Conservation (phyloP, 352 stramenopile genomes). For the Thraustochytrium sp. region DNA sequence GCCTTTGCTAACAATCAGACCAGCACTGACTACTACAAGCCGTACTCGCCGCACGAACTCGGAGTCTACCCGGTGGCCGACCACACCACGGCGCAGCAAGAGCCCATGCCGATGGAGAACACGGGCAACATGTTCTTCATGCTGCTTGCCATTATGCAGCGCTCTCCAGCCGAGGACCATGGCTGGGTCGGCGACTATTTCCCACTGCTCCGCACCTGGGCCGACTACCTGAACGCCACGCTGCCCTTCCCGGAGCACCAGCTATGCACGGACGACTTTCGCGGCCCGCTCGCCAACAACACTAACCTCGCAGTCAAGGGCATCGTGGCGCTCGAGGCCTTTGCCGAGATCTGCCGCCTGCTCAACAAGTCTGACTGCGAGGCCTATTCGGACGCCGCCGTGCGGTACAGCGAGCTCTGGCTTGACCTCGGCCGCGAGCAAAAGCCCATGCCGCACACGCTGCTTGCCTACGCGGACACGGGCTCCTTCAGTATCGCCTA, state of each 20-base stretch:
- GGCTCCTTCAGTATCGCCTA: neutral
- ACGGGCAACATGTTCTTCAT: constrained; percentile 48
- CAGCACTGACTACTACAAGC: constrained; percentile 9
- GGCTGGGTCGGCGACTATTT: neutral
- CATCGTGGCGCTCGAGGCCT: constrained; percentile 46
- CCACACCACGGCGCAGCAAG: constrained; percentile 25
- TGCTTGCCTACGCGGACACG: neutral
- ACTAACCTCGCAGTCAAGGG: constrained; percentile 47
- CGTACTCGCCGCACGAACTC: constrained; percentile 43
- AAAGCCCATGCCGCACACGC: neutral
- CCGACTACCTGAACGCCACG: constrained; percentile 24
- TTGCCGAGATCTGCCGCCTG: neutral
- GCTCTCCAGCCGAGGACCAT: neutral
- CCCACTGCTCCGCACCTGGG: constrained; percentile 27
- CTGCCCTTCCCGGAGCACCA: constrained; percentile 42
- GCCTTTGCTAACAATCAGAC: constrained; percentile 44
- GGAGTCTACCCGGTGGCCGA: constrained; percentile 43
- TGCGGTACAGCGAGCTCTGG: neutral
- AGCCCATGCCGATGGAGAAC: constrained; percentile 48
- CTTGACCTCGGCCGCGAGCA: neutral
- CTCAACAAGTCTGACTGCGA: neutral
- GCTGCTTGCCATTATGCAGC: constrained; percentile 22
- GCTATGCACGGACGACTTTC: constrained; percentile 49
- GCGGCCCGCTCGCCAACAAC: constrained; percentile 40
- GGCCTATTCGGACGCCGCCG: neutral